Conservation (phyloP, 176 grass and related monocot genomes). For the Oryza officinalis region DNA sequence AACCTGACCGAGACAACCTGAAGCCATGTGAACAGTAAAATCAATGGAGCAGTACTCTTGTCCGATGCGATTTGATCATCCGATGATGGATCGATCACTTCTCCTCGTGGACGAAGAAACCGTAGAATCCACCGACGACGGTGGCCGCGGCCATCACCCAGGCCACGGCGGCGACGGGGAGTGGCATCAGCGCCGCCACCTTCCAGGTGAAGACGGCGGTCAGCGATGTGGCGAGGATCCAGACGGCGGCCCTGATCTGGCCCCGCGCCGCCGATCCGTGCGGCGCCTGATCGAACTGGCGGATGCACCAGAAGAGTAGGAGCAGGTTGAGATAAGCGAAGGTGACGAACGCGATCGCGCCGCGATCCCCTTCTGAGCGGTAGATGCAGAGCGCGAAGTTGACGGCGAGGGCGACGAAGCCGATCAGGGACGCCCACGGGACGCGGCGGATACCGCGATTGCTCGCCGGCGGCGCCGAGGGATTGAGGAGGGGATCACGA, state of each 20-base stretch:
- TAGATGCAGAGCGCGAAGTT: constrained; percentile 32
- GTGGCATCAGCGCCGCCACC: constrained; percentile 36
- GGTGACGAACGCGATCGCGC: neutral
- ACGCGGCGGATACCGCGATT: neutral
- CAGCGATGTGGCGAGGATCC: constrained; percentile 29
- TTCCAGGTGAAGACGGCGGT: constrained; percentile 37
- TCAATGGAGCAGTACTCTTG: neutral
- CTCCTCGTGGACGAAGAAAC: constrained; percentile 25
- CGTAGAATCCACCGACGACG: constrained; percentile 30
- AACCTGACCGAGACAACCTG: no score
- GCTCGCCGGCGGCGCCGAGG: neutral
- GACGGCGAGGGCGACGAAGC: constrained; percentile 2
- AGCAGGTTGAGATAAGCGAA: constrained; percentile 36
- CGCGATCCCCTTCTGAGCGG: neutral
- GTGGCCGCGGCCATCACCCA: constrained; percentile 37
- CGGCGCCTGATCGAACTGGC: constrained; percentile 17
- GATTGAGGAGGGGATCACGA: neutral
- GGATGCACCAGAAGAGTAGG: constrained; percentile 31
- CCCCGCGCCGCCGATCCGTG: neutral
- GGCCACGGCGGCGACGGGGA: neutral
- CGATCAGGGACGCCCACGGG: neutral
- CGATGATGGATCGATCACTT: neutral
- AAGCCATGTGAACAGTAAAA: neutral
- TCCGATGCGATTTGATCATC: neutral
- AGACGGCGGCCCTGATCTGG: constrained; percentile 27